Evolutionary conservation across 2,329 filamentous ascomycete species (phyloP).

Genomic region (Arthrobotrys conoides): DNA sequence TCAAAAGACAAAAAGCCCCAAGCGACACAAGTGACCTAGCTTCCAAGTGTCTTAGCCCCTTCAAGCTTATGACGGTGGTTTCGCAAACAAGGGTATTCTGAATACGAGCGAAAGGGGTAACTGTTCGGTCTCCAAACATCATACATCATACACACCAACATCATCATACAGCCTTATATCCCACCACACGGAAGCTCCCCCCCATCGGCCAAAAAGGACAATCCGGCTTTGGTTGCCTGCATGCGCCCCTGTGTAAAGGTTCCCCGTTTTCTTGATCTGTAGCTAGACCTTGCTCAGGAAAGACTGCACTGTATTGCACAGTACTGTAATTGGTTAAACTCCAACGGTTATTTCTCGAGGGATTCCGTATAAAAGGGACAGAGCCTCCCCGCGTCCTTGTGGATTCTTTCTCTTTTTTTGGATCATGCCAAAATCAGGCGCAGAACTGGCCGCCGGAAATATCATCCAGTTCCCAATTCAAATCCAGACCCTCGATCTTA

Average conservation of each 20-base stretch:
- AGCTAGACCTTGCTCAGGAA: not conserved
- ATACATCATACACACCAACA: conserved; percentile 13
- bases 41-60: conserved; percentile 11
- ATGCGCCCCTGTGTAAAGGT: conserved; percentile 22
- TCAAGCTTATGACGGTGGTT: conserved; percentile 11
- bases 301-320: not conserved
- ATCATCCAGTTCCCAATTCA: conserved; percentile 39
- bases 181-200: not conserved
- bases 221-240: conserved; percentile 14
- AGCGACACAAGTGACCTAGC: not conserved
- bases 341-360: not conserved
- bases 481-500: conserved; percentile 28
- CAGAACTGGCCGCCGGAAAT: conserved; percentile 10
- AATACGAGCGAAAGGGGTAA: conserved; percentile 61
- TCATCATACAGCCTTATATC: conserved; percentile 15
- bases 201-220: conserved; percentile 1
- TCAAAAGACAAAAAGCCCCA: too few species aligned
- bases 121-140: conserved; percentile 44
- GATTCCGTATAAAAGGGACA: conserved; percentile 12
- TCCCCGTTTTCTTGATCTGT: conserved; percentile 3
- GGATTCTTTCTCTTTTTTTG: not conserved
- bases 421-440: conserved; percentile 38
- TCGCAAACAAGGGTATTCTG: conserved; percentile 30
- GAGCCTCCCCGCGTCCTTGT: not conserved
- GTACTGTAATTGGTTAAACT: conserved; percentile 11